Conservation (phyloP, 805 yeast genomes). For the Metschnikowia colocasiae region DNA sequence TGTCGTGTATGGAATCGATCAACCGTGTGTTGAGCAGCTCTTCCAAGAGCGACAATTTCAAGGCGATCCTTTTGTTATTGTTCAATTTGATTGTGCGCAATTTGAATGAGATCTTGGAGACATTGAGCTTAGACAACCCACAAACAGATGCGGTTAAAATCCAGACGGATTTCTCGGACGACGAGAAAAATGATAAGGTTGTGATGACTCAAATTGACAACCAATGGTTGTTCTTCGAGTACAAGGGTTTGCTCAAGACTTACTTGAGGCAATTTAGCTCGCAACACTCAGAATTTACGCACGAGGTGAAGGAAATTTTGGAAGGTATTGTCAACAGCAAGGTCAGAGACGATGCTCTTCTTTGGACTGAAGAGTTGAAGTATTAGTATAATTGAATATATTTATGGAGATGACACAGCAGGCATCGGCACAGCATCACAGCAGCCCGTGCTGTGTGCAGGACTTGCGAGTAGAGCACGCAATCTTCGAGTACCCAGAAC, state of each 20-base stretch:
- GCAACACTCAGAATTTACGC: constrained; percentile 13
- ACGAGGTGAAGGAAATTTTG: constrained; percentile 13
- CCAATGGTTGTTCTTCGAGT: constrained; percentile 43
- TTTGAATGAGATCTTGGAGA: constrained; percentile 25
- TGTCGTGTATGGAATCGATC: constrained; percentile 42
- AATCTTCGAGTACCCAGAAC: not conserved
- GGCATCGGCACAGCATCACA: too few species aligned
- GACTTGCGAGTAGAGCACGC: not conserved
- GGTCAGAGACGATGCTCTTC: constrained; percentile 15
- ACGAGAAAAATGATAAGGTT: constrained; percentile 23
- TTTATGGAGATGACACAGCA: not conserved
- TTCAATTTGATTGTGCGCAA: constrained; percentile 28
- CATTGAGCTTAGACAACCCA: constrained; percentile 15
- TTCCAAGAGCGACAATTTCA: constrained; percentile 18
- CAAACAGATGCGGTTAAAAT: constrained; percentile 22
- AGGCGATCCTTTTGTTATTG: constrained; percentile 19
- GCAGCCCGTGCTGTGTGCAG: not conserved
- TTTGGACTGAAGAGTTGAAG: constrained; percentile 18
- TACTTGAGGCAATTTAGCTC: constrained; percentile 30
- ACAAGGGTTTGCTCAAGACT: constrained; percentile 38
- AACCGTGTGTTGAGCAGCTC: constrained; percentile 30
- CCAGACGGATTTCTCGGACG: constrained; percentile 25
- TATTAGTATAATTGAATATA: constrained; percentile 5
- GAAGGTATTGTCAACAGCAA: constrained; percentile 15
- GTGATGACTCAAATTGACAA: constrained; percentile 27